Base-by-base conservation (phyloP, 2,329 filamentous ascomycete genomes). In the Epichloe typhina region DNA sequence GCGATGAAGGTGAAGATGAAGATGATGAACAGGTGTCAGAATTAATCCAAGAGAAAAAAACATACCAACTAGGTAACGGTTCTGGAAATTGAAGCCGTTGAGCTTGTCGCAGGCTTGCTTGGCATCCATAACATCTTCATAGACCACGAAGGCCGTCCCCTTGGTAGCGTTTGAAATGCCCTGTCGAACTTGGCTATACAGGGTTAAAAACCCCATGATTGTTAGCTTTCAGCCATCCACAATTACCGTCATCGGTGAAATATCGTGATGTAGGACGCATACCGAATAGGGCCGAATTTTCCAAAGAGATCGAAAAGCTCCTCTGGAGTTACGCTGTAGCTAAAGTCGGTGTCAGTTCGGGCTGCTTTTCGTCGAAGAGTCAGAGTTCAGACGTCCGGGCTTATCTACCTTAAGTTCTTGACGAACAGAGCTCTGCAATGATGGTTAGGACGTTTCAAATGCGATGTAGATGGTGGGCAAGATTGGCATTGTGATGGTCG, bases 1-100 rank as follows among this genome's bases (percentile, higher is more conserved):
- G 13, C 13, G 42, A 46, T 11, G 38, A 17, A n/a, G 17, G 37
- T 52, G 12, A 35, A 12, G 17, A 23, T 11, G 12, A 46, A 26
- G 26, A 49, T 46, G 21, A 40, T 50, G 40, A 54, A 56, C 52
- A 49, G 51, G 46, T 15, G 38, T 44, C 12, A 46, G 38, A 51
- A 33, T 13, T 13, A 21, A 13, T 4, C 19, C 26, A 36, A 13
- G 12, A 19, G 26, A 36, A 9, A 17, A n/a, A 42, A 19, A 47
- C 88, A 55, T 80, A 94, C 88, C 89, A 65, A 98, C 93, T 62
- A 98, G 87, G 72, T 98, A 98, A 68, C 93, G 86, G 74, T 91
- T 95, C 76, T 98, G 93, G 71, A 98, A 98, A 76, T 98, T 98
- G 83, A 95, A 98, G 68, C 93, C 93, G 77, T 98, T 98, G 69